Percentiles rank a stretch among this genome's conserved stretches.
phyloP scores from a whole-genome alignment of 345 rosid genomes.

The Hibiscus syriacus region DNA sequence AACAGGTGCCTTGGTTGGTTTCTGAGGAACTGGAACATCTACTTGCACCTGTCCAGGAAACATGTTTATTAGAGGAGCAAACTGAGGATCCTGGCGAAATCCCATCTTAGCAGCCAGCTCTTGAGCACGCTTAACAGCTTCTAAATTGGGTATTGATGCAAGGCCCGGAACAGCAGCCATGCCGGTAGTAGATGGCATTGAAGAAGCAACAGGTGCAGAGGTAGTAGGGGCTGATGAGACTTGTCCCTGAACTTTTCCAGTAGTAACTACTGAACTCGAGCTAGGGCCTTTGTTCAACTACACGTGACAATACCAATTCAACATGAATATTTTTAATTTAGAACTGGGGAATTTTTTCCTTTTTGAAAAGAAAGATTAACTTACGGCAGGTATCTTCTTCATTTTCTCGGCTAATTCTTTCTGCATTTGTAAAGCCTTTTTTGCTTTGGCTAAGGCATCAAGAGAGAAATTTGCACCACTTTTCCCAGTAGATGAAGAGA shows the following conservation, averaged over 20 bases:
- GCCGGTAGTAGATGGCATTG: conserved; percentile 25
- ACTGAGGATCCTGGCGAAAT: conserved; percentile 70
- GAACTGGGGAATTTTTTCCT: neutral
- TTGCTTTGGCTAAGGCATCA: conserved; percentile 89
- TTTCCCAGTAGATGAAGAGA: conserved; percentile 72
- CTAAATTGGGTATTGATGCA: conserved; percentile 39
- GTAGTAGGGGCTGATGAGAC: conserved; percentile 14
- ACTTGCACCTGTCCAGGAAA: conserved; percentile 62
- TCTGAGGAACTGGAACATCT: conserved; percentile 54
- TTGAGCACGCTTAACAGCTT: conserved; percentile 90
- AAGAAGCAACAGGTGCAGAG: conserved; percentile 26
- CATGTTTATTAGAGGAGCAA: conserved; percentile 58
- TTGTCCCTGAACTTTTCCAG: conserved; percentile 18
- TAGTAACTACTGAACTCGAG: conserved; percentile 30
- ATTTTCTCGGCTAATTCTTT: conserved; percentile 60
- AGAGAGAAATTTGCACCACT: conserved; percentile 66
- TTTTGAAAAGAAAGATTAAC: conserved; percentile 10
- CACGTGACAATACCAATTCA: neutral
- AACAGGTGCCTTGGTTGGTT: conserved; percentile 81
- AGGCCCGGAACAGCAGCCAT: conserved; percentile 32
- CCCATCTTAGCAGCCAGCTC: conserved; percentile 86
- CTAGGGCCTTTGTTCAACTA: conserved; percentile 46
- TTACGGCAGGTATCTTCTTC: conserved; percentile 62
- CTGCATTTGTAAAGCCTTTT: conserved; percentile 66
- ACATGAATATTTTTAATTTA: neutral